Evolutionary conservation across 2,329 filamentous ascomycete genomes (phyloP).

Genomic region (Drechslerella coelobrocha): DNA sequence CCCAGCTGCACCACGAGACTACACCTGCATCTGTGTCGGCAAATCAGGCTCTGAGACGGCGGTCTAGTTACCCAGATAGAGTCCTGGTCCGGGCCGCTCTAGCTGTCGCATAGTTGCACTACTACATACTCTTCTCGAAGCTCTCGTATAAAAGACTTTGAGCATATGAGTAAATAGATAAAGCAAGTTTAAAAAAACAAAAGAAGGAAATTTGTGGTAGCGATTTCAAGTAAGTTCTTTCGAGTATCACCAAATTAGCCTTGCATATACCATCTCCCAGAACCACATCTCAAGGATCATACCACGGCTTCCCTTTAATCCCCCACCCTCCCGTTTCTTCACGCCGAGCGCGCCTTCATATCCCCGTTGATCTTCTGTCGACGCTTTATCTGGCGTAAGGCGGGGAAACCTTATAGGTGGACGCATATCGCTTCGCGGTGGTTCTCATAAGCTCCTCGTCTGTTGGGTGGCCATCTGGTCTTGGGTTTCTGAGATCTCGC

Average conservation of each 20-base stretch:
- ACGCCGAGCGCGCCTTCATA: conserved; percentile 14
- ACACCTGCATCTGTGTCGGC: conserved; percentile 45
- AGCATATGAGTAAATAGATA: conserved; percentile 28
- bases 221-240: conserved; percentile 48
- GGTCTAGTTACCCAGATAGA: conserved; percentile 50
- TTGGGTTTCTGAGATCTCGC: conserved; percentile 25
- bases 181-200: conserved; percentile 28
- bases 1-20: conserved; percentile 44
- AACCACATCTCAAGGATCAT: conserved; percentile 47
- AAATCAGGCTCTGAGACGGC: conserved; percentile 47
- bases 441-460: conserved; percentile 41
- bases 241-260: conserved; percentile 49
- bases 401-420: conserved; percentile 21
- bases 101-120: conserved; percentile 48
- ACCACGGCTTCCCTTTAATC: conserved; percentile 32
- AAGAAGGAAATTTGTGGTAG: conserved; percentile 28
- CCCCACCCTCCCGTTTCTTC: conserved; percentile 10
- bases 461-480: conserved; percentile 30
- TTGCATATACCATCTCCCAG: conserved; percentile 49
- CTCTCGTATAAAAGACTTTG: conserved; percentile 27
- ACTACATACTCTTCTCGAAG: conserved; percentile 32
- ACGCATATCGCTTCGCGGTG: conserved; percentile 29
- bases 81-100: conserved; percentile 33
- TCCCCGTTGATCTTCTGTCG: conserved; percentile 25
- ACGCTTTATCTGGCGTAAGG: conserved; percentile 25